Evolutionary conservation across 345 rosid species (phyloP).

Genomic region (Moringa oleifera): DNA sequence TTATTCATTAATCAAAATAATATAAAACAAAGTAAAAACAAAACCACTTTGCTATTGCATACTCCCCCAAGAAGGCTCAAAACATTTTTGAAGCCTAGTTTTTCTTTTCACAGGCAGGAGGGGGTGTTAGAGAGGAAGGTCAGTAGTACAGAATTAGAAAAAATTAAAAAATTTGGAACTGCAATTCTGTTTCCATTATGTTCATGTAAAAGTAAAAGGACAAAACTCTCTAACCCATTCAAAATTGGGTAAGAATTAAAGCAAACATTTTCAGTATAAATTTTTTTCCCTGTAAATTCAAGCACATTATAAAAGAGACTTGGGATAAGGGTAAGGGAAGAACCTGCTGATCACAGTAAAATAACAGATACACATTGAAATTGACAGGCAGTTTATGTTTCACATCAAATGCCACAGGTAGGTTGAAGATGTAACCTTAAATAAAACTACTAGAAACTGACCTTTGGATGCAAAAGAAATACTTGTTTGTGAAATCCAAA

Average conservation of each 20-base stretch:
- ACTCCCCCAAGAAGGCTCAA: neutral
- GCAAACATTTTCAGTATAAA: too few relatives aligned
- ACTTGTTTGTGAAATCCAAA: conserved; percentile 91
- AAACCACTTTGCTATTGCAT: neutral
- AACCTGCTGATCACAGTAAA: neutral
- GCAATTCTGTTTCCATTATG: neutral
- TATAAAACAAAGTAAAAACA: neutral
- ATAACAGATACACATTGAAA: neutral
- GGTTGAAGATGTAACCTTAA: neutral
- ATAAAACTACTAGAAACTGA: conserved; percentile 28
- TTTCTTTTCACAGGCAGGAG: too few relatives aligned
- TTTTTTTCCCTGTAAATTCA: neutral
- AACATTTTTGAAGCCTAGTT: too few relatives aligned
- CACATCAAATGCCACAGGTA: neutral
- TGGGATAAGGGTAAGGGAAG: neutral
- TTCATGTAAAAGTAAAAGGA: neutral
- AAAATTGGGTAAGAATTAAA: neutral
- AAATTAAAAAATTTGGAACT: too few relatives aligned
- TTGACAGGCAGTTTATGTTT: neutral
- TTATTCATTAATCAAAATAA: too few relatives aligned
- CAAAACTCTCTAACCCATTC: too few relatives aligned
- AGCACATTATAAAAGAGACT: neutral
- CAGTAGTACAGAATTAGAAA: too few relatives aligned
- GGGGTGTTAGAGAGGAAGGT: too few relatives aligned
- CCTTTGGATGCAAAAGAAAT: conserved; percentile 83